Evolutionary conservation across 2,329 filamentous ascomycete species (phyloP).

Genomic region (Orbilia javanica): DNA sequence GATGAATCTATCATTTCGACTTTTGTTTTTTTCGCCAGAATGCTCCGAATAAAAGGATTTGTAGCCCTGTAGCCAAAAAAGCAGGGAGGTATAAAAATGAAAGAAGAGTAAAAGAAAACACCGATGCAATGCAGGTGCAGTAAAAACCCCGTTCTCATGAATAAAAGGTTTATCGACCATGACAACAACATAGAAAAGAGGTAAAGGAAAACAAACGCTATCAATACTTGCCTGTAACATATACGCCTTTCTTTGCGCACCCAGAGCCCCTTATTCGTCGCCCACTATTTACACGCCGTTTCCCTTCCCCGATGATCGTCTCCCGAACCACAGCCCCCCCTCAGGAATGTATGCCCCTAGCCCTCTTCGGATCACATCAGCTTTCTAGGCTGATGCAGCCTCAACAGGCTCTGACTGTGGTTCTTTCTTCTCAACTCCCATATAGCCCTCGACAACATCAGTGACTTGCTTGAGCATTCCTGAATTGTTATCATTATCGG

Average conservation of each 20-base stretch:
- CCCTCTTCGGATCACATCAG: conserved; percentile 38
- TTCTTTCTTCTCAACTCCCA: conserved; percentile 31
- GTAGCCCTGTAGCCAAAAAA: neutral
- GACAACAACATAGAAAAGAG: neutral
- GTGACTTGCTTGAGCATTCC: conserved; percentile 33
- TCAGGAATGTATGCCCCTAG: conserved; percentile 50
- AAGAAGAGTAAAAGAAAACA: conserved; percentile 21
- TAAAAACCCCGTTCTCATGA: conserved; percentile 17
- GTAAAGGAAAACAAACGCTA: conserved; percentile 10
- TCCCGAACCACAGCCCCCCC: conserved; percentile 41
- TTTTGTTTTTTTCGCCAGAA: conserved; percentile 17
- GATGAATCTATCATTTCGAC: conserved; percentile 36
- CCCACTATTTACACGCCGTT: conserved; percentile 30
- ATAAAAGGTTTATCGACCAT: conserved; percentile 3
- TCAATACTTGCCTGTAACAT: conserved; percentile 43
- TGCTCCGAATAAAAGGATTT: conserved; percentile 3
- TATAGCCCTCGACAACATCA: conserved; percentile 46
- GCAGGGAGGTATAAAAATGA: neutral
- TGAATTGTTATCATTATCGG: neutral
- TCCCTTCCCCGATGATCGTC: neutral
- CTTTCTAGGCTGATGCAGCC: conserved; percentile 51
- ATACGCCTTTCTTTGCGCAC: conserved; percentile 14
- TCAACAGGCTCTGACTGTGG: conserved; percentile 28
- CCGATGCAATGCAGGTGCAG: conserved; percentile 42
- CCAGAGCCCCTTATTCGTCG: neutral